Percentiles rank a stretch among this genome's conserved stretches.
Evolutionary conservation across 768 basidiomycete species (phyloP).

Genomic region (Tubosaeta sp.): DNA sequence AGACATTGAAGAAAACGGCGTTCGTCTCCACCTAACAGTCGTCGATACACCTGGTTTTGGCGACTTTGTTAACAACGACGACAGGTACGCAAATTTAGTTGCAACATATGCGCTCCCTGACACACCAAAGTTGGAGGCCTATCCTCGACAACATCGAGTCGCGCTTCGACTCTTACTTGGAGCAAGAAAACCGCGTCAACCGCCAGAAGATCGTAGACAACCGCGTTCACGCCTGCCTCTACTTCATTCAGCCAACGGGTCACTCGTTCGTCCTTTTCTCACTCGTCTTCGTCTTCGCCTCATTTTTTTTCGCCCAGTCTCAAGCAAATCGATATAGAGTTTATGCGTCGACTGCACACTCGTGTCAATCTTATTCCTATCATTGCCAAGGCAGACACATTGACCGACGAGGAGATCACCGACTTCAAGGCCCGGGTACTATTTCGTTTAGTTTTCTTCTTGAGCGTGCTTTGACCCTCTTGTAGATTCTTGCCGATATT

Average conservation of each 20-base stretch:
- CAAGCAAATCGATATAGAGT: slow-evolving; percentile 98
- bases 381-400: slow-evolving; percentile 96
- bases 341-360: slow-evolving; percentile 96
- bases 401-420: slow-evolving; percentile 93
- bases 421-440: slow-evolving; percentile 88
- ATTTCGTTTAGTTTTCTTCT: slow-evolving; percentile 15
- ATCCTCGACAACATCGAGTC: slow-evolving; percentile 98
- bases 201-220: slow-evolving; percentile 91
- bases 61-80: slow-evolving; percentile 99
- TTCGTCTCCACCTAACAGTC: slow-evolving; percentile 94
- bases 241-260: slow-evolving; percentile 98
- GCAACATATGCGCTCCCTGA: slow-evolving; percentile 11
- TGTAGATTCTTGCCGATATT: slow-evolving; percentile 87
- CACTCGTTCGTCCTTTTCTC: slow-evolving; percentile 67
- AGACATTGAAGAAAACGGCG: slow-evolving; percentile 99
- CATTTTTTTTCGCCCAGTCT: slow-evolving; percentile 47
- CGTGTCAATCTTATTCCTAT: slow-evolving; percentile 98
- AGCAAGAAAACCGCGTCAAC: slow-evolving; percentile 99
- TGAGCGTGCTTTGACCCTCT: neutral
- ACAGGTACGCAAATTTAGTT: slow-evolving; percentile 57
- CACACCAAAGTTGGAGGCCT: slow-evolving; percentile 82
- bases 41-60: slow-evolving; percentile 99
- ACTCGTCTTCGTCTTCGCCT: neutral
- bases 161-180: slow-evolving; percentile 94
- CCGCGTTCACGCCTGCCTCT: slow-evolving; percentile 96